Conservation (phyloP, 1,284 basidiomycete genomes). For the Golubevia sp. region DNA sequence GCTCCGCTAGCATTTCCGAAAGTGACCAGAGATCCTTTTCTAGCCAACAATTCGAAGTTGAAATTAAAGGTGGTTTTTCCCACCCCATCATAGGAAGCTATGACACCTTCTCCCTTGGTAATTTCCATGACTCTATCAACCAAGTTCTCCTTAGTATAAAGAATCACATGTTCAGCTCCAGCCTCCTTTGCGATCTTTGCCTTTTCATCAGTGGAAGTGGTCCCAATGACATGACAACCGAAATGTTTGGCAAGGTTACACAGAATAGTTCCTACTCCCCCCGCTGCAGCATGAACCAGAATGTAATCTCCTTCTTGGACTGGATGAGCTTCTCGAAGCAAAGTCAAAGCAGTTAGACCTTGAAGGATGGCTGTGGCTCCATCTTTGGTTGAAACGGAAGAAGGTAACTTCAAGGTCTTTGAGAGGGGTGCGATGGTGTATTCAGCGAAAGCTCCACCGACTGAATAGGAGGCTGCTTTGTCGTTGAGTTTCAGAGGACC, state of each 20-base stretch:
- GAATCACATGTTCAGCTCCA: constrained; percentile 84
- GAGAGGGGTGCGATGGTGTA: constrained; percentile 74
- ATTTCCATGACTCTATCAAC: constrained; percentile 67
- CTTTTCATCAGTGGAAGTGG: constrained; percentile 84
- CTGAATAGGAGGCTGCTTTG: constrained; percentile 66
- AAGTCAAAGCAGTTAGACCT: constrained; percentile 78
- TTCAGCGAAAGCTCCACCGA: constrained; percentile 72
- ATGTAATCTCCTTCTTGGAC: constrained; percentile 72
- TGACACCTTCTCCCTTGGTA: constrained; percentile 77
- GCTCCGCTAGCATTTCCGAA: constrained; percentile 89
- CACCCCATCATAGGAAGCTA: constrained; percentile 89
- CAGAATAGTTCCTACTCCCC: constrained; percentile 66
- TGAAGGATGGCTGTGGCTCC: constrained; percentile 76
- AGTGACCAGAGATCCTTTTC: constrained; percentile 70
- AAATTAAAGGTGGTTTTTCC: constrained; percentile 74
- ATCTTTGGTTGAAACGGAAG: constrained; percentile 68
- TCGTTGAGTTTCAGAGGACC: constrained; percentile 48
- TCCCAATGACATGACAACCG: constrained; percentile 90
- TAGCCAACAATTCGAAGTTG: constrained; percentile 75
- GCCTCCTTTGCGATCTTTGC: constrained; percentile 77
- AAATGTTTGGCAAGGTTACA: constrained; percentile 61
- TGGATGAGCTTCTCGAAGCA: constrained; percentile 80
- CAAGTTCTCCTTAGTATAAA: constrained; percentile 75
- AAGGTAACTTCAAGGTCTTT: constrained; percentile 68
- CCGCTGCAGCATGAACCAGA: constrained; percentile 86